Conservation (phyloP, 176 grass and related monocot species). For the Puccinellia tenuiflora region DNA sequence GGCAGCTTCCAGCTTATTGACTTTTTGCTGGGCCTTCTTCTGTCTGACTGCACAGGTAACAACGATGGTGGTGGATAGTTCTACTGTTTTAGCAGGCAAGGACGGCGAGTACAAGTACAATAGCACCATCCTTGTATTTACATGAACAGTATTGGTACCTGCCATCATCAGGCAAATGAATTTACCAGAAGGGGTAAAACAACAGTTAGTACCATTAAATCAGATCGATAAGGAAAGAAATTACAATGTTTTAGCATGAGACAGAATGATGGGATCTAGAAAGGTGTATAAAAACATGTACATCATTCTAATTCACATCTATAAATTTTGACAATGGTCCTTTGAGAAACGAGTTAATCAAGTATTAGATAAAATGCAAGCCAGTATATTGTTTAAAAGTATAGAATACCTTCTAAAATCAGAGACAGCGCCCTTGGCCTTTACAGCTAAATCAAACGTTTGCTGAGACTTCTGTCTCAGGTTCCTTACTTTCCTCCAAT, state of each 20-base stretch:
- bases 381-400: background rate
- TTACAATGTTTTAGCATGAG: no score
- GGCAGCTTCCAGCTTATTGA: background rate
- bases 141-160: constrained; percentile 29
- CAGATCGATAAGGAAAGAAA: background rate
- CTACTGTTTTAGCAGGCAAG: background rate
- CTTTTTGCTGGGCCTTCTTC: background rate
- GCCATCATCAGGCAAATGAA: background rate
- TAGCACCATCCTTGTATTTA: constrained; percentile 19
- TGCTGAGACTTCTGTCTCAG: constrained; percentile 50
- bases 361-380: background rate
- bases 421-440: background rate
- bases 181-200: background rate
- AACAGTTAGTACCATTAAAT: background rate
- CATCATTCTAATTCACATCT: background rate
- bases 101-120: background rate
- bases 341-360: background rate
- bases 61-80: background rate
- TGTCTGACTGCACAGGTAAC: background rate
- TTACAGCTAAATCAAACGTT: constrained; percentile 48
- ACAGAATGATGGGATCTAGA: background rate
- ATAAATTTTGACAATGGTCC: background rate
- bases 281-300: background rate
- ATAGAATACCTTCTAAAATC: constrained; percentile 28
- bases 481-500: constrained; percentile 33